Base-by-base conservation (phyloP, 768 basidiomycete genomes). In the Termitomyces sp. region DNA sequence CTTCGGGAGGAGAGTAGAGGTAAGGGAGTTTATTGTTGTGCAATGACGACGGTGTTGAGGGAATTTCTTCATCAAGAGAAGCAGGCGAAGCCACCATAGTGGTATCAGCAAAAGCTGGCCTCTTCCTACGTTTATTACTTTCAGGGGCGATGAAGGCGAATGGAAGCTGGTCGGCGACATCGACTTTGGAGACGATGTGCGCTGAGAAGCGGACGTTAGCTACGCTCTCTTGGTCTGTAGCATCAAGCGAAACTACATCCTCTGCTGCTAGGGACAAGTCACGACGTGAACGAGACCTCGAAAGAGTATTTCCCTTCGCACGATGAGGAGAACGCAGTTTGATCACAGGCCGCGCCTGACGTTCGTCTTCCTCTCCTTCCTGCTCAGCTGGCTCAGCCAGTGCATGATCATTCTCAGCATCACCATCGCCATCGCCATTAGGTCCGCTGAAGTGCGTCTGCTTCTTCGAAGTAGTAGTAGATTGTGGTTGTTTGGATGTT, bases 91-190 rank as follows among this genome's bases (percentile, higher is more conserved):
- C 59, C 55, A 68, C 43, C 26, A 61, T 61, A 32, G 70, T 71
- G 55, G 68, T 72, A 27, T 71, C 67, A 34, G 64, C 59, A 24
- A 73, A 71, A 18, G 64, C 49, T 12, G 74, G 71, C 29, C 79
- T 76, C 49, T 71, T 69, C 54, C 74, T 73, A 46, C 74, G 75
- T 55, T 73, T 76, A 43, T 70, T 74, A 36, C 74, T 61, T 71
- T 93, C 87, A 2, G 91, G 92, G 22, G 87, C 79, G 66, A 93
- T 87, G 47, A 94, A 72, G 8, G 90, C 90, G 66, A 93, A 93
- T 5, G 91, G 91, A 61, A 93, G 77, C 22, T 87, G 69, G 13
- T 74, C 70, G 27, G 70, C 74, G 49, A 92, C 72, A 64, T 86
- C 82, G 10, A 74, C 74, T 65, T 83, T 86, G 16, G 86, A 78